Conservation (phyloP, 164 flowering plant genomes). For the Liquidambar formosana region DNA sequence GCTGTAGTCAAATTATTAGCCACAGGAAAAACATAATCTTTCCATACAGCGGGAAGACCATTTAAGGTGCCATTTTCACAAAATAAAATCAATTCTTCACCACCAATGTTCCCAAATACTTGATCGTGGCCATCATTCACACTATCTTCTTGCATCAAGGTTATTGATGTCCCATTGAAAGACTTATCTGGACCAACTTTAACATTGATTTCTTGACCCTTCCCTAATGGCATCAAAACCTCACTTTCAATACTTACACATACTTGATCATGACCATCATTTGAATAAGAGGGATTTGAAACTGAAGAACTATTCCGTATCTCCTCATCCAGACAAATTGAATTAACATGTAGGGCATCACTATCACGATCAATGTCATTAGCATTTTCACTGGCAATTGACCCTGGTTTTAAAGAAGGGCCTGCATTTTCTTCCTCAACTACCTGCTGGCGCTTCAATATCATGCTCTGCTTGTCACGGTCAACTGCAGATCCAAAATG, state of each 20-base stretch:
- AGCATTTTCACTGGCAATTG: neutral
- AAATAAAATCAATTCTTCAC: neutral
- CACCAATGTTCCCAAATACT: neutral
- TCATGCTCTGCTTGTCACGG: neutral
- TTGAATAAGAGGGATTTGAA: slow-evolving; percentile 9
- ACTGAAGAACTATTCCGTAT: neutral
- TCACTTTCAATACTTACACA: slow-evolving; percentile 14
- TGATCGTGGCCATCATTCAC: neutral
- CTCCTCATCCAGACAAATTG: slow-evolving; percentile 2
- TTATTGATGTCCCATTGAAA: neutral
- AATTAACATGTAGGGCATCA: neutral
- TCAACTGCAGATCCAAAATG: slow-evolving; percentile 1
- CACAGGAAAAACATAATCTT: slow-evolving; percentile 2
- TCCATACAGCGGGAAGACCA: neutral
- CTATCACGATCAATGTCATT: neutral
- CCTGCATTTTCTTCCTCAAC: neutral
- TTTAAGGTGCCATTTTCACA: neutral
- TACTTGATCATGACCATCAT: slow-evolving; percentile 8
- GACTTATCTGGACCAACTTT: neutral
- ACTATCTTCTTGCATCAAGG: neutral
- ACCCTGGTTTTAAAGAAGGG: slow-evolving; percentile 8
- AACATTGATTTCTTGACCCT: slow-evolving; percentile 7
- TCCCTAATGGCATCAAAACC: slow-evolving; percentile 14
- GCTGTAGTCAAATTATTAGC: slow-evolving; percentile 11
- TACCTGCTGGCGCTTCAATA: neutral